These are phyloP conservation scores for Exophiala viscosa DNA, from an alignment of 2,329 filamentous ascomycete species.

Conservation along the genomic window DNA sequence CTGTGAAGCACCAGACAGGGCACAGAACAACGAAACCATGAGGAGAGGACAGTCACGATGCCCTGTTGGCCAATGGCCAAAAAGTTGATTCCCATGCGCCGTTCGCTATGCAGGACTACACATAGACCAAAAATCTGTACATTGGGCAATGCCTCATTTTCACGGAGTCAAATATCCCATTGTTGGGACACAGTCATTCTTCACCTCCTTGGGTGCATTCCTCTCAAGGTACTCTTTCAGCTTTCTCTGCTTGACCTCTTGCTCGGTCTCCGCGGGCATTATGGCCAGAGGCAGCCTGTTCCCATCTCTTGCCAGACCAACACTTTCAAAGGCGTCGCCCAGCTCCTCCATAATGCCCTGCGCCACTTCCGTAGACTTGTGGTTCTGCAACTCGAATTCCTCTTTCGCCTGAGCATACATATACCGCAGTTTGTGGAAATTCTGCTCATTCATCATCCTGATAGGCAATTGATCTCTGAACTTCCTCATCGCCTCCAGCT, in stretches of 20 bases:
- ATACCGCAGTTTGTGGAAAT: slow-evolving; percentile 5
- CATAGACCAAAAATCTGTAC: not conserved
- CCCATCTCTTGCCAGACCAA: slow-evolving; percentile 17
- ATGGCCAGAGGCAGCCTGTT: slow-evolving; percentile 4
- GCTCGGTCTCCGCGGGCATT: not conserved
- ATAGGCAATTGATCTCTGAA: slow-evolving; percentile 7
- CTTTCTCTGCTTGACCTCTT: slow-evolving; percentile 12
- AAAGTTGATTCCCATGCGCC: not conserved
- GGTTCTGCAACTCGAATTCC: slow-evolving; percentile 15
- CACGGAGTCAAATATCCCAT: not conserved
- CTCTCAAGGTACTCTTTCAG: slow-evolving; percentile 14
- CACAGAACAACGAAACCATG: slow-evolving; percentile 1
- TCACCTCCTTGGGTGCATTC: slow-evolving; percentile 2
- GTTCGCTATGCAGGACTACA: too few relatives aligned
- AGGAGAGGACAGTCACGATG: not conserved
- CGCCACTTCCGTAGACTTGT: slow-evolving; percentile 17
- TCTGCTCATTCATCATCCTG: slow-evolving; percentile 11
- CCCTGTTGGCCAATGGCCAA: not conserved
- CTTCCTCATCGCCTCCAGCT: slow-evolving; percentile 12
- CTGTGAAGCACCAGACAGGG: not conserved
- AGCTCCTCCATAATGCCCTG: slow-evolving; percentile 19
- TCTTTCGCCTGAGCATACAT: slow-evolving; percentile 15
- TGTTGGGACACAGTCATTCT: too few relatives aligned
- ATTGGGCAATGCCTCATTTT: not conserved
- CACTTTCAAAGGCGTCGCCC: slow-evolving; percentile 15